Evolutionary conservation across 345 rosid genomes (phyloP).

Genomic region (Pugionium dolabratum): DNA sequence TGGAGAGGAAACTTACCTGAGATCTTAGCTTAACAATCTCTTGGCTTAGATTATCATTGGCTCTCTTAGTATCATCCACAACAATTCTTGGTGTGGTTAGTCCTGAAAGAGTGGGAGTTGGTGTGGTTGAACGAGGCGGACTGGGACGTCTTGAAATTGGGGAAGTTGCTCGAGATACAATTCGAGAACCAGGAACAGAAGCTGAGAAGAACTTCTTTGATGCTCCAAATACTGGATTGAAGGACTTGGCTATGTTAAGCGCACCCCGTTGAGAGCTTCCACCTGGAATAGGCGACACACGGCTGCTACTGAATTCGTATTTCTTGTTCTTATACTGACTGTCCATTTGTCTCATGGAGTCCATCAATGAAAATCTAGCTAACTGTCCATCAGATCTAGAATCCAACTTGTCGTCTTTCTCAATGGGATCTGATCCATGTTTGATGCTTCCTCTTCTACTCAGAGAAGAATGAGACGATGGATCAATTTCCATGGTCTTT

Average conservation of each 20-base stretch:
- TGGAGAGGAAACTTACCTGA: constrained; percentile 54
- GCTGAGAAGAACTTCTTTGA: constrained; percentile 98
- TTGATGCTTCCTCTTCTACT: constrained; percentile 78
- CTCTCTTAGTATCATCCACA: constrained; percentile 74
- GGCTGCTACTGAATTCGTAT: constrained; percentile 88
- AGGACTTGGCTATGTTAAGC: constrained; percentile 71
- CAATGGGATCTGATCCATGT: constrained; percentile 58
- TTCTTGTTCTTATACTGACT: constrained; percentile 74
- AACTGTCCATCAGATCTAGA: constrained; percentile 74
- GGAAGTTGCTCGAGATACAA: constrained; percentile 97
- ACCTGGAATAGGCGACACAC: constrained; percentile 93
- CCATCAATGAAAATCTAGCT: constrained; percentile 85
- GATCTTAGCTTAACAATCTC: constrained; percentile 86
- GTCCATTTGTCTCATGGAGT: constrained; percentile 77
- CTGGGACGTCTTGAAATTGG: constrained; percentile 93
- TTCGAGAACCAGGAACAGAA: constrained; percentile 99
- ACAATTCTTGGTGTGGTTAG: constrained; percentile 75
- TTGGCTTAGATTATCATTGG: constrained; percentile 78
- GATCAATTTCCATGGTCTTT: constrained; percentile 68
- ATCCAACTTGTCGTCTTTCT: constrained; percentile 84
- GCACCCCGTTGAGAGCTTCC: constrained; percentile 89
- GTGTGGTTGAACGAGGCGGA: constrained; percentile 98
- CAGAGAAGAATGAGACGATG: constrained; percentile 64
- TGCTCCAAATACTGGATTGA: constrained; percentile 85
- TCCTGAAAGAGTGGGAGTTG: constrained; percentile 92